Evolutionary conservation across 2,329 filamentous ascomycete species (phyloP).

Genomic region (Epichloe gansuensis): DNA sequence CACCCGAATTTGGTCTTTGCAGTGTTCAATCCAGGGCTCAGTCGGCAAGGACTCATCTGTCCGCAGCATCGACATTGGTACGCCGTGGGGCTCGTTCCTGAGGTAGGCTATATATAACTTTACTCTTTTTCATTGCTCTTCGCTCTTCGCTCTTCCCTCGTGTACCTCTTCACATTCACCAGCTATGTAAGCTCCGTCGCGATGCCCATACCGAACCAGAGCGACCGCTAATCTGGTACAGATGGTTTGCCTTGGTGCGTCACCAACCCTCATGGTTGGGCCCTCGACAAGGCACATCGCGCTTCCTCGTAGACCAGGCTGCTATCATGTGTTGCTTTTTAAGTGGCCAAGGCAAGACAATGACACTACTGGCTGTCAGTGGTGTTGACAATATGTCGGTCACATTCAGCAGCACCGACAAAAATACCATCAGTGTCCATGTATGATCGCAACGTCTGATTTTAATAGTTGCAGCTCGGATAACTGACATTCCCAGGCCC

Average conservation of each 20-base stretch:
- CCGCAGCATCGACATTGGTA: constrained; percentile 45
- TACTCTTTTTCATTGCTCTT: background rate
- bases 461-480: background rate
- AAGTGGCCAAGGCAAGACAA: constrained; percentile 53
- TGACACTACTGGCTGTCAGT: constrained; percentile 69
- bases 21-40: constrained; percentile 41
- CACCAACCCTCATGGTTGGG: constrained; percentile 76
- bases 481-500: constrained; percentile 27
- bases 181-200: background rate
- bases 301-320: constrained; percentile 61
- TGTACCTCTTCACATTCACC: background rate
- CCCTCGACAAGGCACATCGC: constrained; percentile 64
- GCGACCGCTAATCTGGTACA: constrained; percentile 13
- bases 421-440: constrained; percentile 55
- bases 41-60: constrained; percentile 44
- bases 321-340: constrained; percentile 69
- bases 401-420: constrained; percentile 49
- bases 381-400: constrained; percentile 59
- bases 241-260: constrained; percentile 74
- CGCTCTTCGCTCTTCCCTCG: background rate
- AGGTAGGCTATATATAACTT: constrained; percentile 26
- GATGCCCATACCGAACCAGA: background rate
- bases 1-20: constrained; percentile 59
- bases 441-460: constrained; percentile 29
- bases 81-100: constrained; percentile 43